Conservation (phyloP, 2,329 filamentous ascomycete species). For the Penicillium sp. region DNA sequence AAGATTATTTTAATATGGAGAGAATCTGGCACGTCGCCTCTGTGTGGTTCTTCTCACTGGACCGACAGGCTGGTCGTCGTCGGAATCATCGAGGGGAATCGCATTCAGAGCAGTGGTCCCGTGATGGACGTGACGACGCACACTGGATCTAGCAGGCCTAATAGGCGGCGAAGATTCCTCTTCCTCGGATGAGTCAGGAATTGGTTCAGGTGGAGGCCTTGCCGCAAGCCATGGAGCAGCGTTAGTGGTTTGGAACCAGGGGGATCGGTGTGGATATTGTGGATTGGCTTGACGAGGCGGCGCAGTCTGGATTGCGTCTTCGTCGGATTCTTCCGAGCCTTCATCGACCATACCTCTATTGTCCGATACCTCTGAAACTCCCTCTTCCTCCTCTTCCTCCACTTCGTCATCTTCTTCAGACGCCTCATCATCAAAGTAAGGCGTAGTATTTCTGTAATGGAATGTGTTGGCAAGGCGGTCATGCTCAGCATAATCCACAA, state of each 20-base stretch:
- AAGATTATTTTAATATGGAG: conserved; percentile 18
- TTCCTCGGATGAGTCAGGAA: conserved; percentile 1
- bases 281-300: background rate
- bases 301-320: background rate
- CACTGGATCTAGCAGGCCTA: background rate
- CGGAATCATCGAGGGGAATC: conserved; percentile 24
- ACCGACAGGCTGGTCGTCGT: conserved; percentile 25
- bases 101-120: conserved; percentile 13
- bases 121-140: background rate
- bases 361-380: conserved; percentile 4
- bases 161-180: conserved; percentile 8
- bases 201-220: background rate
- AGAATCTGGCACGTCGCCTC: conserved; percentile 17
- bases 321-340: conserved; percentile 2
- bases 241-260: background rate
- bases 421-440: background rate
- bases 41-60: conserved; percentile 21
- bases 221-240: conserved; percentile 3
- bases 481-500: conserved; percentile 25
- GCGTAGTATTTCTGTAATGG: conserved; percentile 8
- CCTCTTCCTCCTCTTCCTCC: conserved; percentile 7
- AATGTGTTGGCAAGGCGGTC: conserved; percentile 3
- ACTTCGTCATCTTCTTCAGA: conserved; percentile 14
- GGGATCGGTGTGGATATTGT: background rate
- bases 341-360: conserved; percentile 18